phyloP scores from a whole-genome alignment of 257 asterid species.

The Solanum infundibuliforme region DNA sequence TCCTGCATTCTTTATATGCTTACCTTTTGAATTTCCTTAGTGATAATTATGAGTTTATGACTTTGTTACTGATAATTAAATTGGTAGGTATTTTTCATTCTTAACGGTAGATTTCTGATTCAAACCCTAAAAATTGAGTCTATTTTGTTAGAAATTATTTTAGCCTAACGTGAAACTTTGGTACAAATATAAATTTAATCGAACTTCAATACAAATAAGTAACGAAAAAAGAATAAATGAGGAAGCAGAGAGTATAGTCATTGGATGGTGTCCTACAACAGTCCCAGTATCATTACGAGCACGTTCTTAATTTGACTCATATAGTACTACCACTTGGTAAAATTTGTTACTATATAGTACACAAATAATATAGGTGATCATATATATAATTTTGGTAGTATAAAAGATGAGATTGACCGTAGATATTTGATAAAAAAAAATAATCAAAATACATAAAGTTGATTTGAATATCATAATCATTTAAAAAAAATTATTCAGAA shows the following conservation, averaged over 20 bases:
- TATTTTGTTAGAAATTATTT: background rate
- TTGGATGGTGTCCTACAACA: background rate
- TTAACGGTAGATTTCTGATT: background rate
- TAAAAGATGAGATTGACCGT: background rate
- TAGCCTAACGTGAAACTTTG: background rate
- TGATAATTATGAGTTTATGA: background rate
- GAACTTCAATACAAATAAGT: accelerated
- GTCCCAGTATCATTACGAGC: background rate
- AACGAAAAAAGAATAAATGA: no score
- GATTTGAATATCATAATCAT: no score
- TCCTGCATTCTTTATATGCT: background rate
- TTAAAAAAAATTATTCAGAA: no score
- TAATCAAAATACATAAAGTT: no score
- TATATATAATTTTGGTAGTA: background rate
- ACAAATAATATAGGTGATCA: background rate
- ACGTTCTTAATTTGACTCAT: background rate
- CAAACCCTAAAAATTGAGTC: background rate
- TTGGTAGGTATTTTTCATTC: background rate
- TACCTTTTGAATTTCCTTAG: background rate
- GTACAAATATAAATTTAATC: background rate
- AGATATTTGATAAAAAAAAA: no score
- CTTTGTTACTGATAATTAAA: background rate
- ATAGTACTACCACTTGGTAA: background rate
- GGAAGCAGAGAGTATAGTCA: background rate
- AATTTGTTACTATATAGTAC: background rate